Percentiles rank a stretch among this genome's conserved stretches.
These are phyloP conservation scores for Pichia cephalocereana DNA, from an alignment of 805 yeast species.

Conservation along the genomic window DNA sequence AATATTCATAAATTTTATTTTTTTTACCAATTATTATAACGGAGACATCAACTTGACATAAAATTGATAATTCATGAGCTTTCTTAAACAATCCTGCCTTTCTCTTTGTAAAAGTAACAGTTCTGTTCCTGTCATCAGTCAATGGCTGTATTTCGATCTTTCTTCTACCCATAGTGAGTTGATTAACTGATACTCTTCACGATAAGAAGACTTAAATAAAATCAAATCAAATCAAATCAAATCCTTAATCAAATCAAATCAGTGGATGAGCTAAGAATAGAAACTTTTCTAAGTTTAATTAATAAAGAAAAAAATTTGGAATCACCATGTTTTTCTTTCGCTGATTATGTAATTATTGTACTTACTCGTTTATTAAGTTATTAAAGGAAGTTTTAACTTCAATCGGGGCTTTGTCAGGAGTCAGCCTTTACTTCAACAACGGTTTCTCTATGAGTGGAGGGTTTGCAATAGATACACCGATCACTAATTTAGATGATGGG, in stretches of 20 bases:
- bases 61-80: conserved; percentile 77
- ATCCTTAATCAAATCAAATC: too few species aligned
- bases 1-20: conserved; percentile 76
- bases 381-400: too few species aligned
- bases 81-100: conserved; percentile 90
- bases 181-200: too few species aligned
- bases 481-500: conserved; percentile 43
- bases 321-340: too few species aligned
- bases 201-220: too few species aligned
- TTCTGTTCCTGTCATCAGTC: conserved; percentile 76
- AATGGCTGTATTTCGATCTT: conserved; percentile 91
- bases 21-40: conserved; percentile 79
- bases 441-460: neutral
- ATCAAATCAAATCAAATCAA: neutral
- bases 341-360: too few species aligned
- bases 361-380: too few species aligned
- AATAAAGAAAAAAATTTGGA: too few species aligned
- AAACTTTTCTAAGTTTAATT: too few species aligned
- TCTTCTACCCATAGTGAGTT: conserved; percentile 77
- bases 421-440: too few species aligned
- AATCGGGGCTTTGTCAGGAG: too few species aligned
- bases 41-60: conserved; percentile 90
- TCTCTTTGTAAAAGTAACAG: conserved; percentile 84
- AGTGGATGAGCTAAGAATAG: too few species aligned
- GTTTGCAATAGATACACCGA: conserved; percentile 40